phyloP scores from a whole-genome alignment of 2,329 filamentous ascomycete genomes.

The Aureobasidium sp. region DNA sequence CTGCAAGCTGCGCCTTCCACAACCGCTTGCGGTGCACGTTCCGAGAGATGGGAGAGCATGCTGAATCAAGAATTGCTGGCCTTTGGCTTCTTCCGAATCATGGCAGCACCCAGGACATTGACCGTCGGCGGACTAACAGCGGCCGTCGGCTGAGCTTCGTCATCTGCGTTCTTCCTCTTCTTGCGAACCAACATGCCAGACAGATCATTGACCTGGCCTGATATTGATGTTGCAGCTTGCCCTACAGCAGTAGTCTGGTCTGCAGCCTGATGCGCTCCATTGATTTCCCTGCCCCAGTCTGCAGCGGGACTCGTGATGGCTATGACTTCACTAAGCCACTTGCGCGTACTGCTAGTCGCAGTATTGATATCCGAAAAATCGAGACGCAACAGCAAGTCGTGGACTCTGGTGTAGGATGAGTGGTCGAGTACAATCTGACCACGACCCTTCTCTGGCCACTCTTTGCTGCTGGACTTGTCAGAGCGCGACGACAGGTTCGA shows the following conservation, averaged over 20 bases:
- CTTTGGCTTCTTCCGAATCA: constrained; percentile 53
- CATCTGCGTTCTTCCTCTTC: constrained; percentile 38
- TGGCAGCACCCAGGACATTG: constrained; percentile 42
- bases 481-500: constrained; percentile 36
- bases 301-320: constrained; percentile 15
- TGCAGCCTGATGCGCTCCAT: constrained; percentile 13
- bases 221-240: constrained; percentile 22
- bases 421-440: constrained; percentile 58
- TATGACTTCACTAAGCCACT: constrained; percentile 61
- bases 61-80: neutral
- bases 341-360: constrained; percentile 54
- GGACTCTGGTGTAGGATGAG: constrained; percentile 55
- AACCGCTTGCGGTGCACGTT: neutral
- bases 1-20: neutral
- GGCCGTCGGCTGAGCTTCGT: neutral
- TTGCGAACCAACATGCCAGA: constrained; percentile 35
- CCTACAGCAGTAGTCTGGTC: constrained; percentile 26
- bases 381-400: constrained; percentile 61
- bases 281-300: constrained; percentile 14
- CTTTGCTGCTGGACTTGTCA: constrained; percentile 52
- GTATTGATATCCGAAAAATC: constrained; percentile 62
- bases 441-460: constrained; percentile 54
- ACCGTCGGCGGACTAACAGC: constrained; percentile 18
- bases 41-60: neutral
- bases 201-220: constrained; percentile 21